Base-by-base conservation (phyloP, 192 early-diverging fungal species). In the Thamnidium elegans region DNA sequence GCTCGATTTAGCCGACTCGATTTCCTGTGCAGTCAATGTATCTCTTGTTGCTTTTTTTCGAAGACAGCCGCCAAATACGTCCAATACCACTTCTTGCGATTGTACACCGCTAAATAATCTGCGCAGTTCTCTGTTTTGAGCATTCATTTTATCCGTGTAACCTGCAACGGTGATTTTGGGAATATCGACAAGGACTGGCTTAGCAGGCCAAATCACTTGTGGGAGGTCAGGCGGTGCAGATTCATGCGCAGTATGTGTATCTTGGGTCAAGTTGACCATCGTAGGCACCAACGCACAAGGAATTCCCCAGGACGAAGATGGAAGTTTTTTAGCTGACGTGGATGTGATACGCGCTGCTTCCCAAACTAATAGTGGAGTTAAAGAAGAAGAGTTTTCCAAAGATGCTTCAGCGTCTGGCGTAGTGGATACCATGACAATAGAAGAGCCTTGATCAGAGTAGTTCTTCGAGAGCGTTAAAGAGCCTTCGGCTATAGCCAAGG, bases 251-350 rank as follows among this genome's bases (percentile, higher is more conserved):
- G 55, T 46, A 17, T 30, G 34, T 21, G 39, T 56, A 51, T 67
- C 63, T 11, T 36, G 44, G 47, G 47, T 3, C 6, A 59, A 39
- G 39, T 46, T 43, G 2, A 68, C 67, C 71, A 73, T 73, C 13
- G 62, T 53, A 14, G 71, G 71, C 7, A 73, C 71, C 20, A 73
- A 51, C 2, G 68, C 36, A 62, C 66, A 73, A 53, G 71, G 71
- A 26, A 73, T 73, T 48, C 71, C 71, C 71, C 71, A 73, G 9
- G 61, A 63, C 7, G 61, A 50, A 8, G 17, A 36, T 17, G 47
- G 31, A 36, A 20, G 10, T 7, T 48, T 31, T 13, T 52, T 56
- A 11, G 56, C 21, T 20, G 56, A 34, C 0, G 42, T 43, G 17
- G 2, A 43, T 9, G 15, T 20, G 11, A 58, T 34, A 58, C n/a